These are phyloP conservation scores for Hippophae gyantsensis DNA, from an alignment of 306 rosid genomes.

Conservation along the genomic window DNA sequence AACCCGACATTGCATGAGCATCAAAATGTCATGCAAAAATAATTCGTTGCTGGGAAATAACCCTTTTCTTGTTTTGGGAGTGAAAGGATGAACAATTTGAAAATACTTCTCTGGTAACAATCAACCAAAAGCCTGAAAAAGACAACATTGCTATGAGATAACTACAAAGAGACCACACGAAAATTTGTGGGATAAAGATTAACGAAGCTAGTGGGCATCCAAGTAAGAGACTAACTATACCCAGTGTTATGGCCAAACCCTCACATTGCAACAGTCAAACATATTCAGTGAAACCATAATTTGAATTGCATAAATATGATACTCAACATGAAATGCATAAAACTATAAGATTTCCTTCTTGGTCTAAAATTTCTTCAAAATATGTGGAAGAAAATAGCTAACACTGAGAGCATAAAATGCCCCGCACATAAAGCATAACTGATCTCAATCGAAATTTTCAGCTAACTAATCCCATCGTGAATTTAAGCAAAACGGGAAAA, in stretches of 20 bases:
- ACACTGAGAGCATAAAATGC: no score
- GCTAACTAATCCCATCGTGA: no score
- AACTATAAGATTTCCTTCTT: no score
- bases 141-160: slow-evolving; percentile 22
- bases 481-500: no score
- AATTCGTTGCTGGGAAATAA: slow-evolving; percentile 21
- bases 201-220: neutral
- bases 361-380: no score
- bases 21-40: slow-evolving; percentile 26
- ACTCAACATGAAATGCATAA: no score
- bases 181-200: neutral
- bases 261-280: no score
- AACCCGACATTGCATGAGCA: slow-evolving; percentile 46
- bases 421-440: no score
- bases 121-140: slow-evolving; percentile 29
- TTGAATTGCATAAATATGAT: no score
- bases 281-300: no score
- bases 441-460: no score
- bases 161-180: neutral
- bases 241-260: neutral
- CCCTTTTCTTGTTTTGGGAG: slow-evolving; percentile 8
- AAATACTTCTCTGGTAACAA: slow-evolving; percentile 23
- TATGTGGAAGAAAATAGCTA: no score
- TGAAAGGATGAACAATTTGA: slow-evolving; percentile 26
- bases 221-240: neutral